Base-by-base conservation (phyloP, 2,329 filamentous ascomycete species). In the Huntiella decipiens region DNA sequence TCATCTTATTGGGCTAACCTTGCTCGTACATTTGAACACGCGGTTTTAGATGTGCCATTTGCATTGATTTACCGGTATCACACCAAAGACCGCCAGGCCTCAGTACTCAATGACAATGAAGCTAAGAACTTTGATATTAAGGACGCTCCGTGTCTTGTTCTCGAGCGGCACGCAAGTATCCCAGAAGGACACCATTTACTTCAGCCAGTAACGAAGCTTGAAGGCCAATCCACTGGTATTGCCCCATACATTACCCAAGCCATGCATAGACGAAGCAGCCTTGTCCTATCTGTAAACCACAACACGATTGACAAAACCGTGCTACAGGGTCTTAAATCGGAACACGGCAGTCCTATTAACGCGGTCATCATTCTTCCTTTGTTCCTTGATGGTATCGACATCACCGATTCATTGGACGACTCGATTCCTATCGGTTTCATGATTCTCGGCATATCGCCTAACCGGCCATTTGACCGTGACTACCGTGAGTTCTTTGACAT, bases 301-400 rank as follows among this genome's bases (percentile, higher is more conserved):
- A 75, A 72, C 2, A 82, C 77, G 8, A 62, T 91, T 7, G 38
- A 40, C 32, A 57, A 61, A 7, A 63, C 69, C 19, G 64, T 88
- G 40, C 66, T 87, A 45, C 66, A 78, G 34, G 79, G 77, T 0
- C 65, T 91, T 16, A 62, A 77, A 44, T 80, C 74, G 69, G 67
- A 78, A 53, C 81, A 82, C 0, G 82, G 82, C 52, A 11, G 10
- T 12, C 39, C 17, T 5, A 7, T 28, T 3, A 77, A 75, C 12
- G 75, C 78, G 1, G 73, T 84, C 12, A 79, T 88, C 4, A 69
- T 88, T 2, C 83, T 84, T 54, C 82, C 84, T 0, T 78, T 92
- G 12, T 77, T 85, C 54, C 79, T 82, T 0, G 87, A 80, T 0
- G 82, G 65, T 0, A 70, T 86, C 1, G 84, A 83, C 1, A 91